Base-by-base conservation (phyloP, 2,329 filamentous ascomycete species). In the Neopestalotiopsis rosae region DNA sequence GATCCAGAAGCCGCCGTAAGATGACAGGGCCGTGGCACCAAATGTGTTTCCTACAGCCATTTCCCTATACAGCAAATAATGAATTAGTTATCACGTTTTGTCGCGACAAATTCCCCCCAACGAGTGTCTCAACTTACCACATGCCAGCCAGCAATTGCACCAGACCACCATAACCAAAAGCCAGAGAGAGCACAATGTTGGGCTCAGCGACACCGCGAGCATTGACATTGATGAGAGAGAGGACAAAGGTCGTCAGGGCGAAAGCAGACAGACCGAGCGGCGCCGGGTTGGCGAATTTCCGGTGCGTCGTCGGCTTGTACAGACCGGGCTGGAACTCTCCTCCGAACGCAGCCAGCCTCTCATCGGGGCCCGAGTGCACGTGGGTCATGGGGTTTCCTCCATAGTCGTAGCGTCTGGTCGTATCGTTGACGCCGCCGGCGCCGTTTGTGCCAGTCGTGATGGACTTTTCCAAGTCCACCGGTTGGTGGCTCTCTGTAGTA, bases 1-100 rank as follows among this genome's bases (percentile, higher is more conserved):
- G 76, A 95, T 88, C 93, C 93, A 95, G 87, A 95, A 95, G 71
- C 92, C 92, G 74, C 93, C 93, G 77, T 93, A 95, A 0, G 92
- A 95, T 10, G 92, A 93, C 68, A 95, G 83, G 24, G 93, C 92
- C 30, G 92, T 95, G 66, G 92, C 93, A 85, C 92, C 92, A 73
- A 95, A 95, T 12, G 93, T 95, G 85, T 95, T 95, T 68, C 92
- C 93, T n/a, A 93, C 87, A 45, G 92, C 92, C 89, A 95, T 93
- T 83, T 95, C 93, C 92, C 92, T 94, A 71, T 34, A 42, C 74
- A 34, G 74, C 34, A 17, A 5, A 34, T 40, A 20, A 12, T 56
- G 38, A 24, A 14, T 24, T 64, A 34, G 28, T 45, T 13, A 28
- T 28, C 20, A 57, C 38, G 57, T 32, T 63, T n/a, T 17, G 42